A percentile compares a stretch with the other conserved stretches of the same genome.
Conservation (phyloP, 345 rosid species). For the Microthlaspi erraticum region DNA sequence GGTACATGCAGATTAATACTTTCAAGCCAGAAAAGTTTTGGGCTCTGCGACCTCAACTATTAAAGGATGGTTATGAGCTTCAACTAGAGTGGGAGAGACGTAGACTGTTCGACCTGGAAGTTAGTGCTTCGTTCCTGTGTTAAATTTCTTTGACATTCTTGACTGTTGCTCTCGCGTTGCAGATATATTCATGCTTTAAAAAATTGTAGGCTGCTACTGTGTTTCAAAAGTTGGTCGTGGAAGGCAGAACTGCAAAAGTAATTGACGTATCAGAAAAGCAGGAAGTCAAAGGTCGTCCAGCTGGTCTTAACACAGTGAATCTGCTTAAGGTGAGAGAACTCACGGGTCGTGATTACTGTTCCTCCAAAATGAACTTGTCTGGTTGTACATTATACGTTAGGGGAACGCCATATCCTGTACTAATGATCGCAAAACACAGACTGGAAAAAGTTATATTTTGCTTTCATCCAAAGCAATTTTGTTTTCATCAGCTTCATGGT, state of each 20-base stretch:
- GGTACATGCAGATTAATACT: constrained; percentile 85
- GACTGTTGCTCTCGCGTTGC: constrained; percentile 22
- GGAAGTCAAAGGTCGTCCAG: constrained; percentile 86
- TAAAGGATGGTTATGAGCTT: constrained; percentile 75
- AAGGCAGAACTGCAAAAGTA: constrained; percentile 76
- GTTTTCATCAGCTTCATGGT: constrained; percentile 13
- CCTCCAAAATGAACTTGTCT: constrained; percentile 9
- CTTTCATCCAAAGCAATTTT: constrained; percentile 4
- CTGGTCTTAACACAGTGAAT: constrained; percentile 92
- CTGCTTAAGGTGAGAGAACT: constrained; percentile 76
- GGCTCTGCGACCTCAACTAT: constrained; percentile 67
- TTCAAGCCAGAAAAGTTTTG: constrained; percentile 91
- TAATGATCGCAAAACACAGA: constrained; percentile 19
- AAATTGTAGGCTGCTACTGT: constrained; percentile 72
- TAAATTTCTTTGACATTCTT: constrained; percentile 25
- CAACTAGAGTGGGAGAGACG: constrained; percentile 93
- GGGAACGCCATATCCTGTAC: constrained; percentile 16
- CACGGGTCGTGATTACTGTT: constrained; percentile 15
- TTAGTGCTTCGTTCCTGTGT: constrained; percentile 49
- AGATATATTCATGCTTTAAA: constrained; percentile 20
- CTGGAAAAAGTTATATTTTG: not conserved
- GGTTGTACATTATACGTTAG: constrained; percentile 6
- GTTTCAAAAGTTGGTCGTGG: constrained; percentile 75
- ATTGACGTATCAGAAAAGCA: constrained; percentile 72
- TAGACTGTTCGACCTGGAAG: constrained; percentile 84